Evolutionary conservation across 805 yeast genomes (phyloP).

Genomic region (Metschnikowia koreensis): DNA sequence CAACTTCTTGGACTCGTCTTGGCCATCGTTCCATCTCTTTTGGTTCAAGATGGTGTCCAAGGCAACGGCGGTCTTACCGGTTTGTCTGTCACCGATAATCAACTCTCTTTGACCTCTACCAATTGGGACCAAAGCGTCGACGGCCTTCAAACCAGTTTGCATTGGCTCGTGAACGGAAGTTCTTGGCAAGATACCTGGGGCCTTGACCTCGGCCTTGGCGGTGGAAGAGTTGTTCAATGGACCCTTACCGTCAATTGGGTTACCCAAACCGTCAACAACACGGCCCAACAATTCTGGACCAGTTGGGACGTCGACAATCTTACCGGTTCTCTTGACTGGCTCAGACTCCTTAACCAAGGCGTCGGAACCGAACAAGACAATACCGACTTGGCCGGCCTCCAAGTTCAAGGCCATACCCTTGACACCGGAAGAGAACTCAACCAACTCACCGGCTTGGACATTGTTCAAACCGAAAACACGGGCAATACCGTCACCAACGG

Average conservation of each 20-base stretch:
- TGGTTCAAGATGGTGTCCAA: slow-evolving; percentile 97
- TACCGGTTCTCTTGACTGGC: slow-evolving; percentile 99
- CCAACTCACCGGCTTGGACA: slow-evolving; percentile 99
- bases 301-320: slow-evolving; percentile 98
- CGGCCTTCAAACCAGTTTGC: slow-evolving; percentile 99
- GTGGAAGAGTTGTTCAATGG: slow-evolving; percentile 84
- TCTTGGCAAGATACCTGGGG: slow-evolving; percentile 99
- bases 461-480: slow-evolving; percentile 99
- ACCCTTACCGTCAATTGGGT: slow-evolving; percentile 99
- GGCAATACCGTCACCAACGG: slow-evolving; percentile 99
- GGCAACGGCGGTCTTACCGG: slow-evolving; percentile 99
- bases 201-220: slow-evolving; percentile 97
- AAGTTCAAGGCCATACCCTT: slow-evolving; percentile 99
- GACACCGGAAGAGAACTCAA: slow-evolving; percentile 98
- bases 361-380: slow-evolving; percentile 99
- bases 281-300: slow-evolving; percentile 98
- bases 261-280: slow-evolving; percentile 99
- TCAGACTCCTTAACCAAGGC: slow-evolving; percentile 98
- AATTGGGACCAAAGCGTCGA: slow-evolving; percentile 97
- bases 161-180: slow-evolving; percentile 98
- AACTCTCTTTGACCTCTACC: slow-evolving; percentile 99
- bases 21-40: slow-evolving; percentile 96
- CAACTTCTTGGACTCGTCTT: slow-evolving; percentile 94
- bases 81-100: slow-evolving; percentile 99
- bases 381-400: slow-evolving; percentile 99